Evolutionary conservation across 1,284 basidiomycete genomes (phyloP).

Genomic region (Heliocybe sulcata): DNA sequence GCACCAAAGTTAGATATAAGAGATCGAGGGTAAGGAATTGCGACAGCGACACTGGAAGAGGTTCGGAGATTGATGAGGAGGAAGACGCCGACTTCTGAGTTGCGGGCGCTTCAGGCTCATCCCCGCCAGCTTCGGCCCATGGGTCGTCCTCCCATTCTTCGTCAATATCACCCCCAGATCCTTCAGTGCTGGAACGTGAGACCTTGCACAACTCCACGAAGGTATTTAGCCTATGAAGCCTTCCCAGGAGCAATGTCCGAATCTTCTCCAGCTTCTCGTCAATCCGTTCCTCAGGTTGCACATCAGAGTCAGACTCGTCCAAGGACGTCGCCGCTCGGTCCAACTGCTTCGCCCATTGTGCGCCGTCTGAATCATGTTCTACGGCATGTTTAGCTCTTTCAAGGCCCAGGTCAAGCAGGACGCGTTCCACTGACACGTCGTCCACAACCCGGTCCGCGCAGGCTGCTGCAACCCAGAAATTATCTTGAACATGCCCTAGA

Average conservation of each 20-base stretch:
- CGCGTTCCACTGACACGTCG: conserved; percentile 44
- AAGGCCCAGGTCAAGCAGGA: conserved; percentile 55
- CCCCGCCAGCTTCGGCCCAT: conserved; percentile 49
- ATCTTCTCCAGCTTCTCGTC: conserved; percentile 61
- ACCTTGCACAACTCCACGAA: conserved; percentile 48
- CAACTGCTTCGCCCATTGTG: conserved; percentile 5
- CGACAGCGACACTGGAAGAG: conserved; percentile 47
- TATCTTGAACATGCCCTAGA: conserved; percentile 50
- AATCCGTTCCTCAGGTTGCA: conserved; percentile 9
- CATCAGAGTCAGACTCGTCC: conserved; percentile 23
- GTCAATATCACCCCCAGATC: conserved; percentile 25
- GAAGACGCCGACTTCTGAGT: conserved; percentile 7
- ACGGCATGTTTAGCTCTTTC: conserved; percentile 43
- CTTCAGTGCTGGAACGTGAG: conserved; percentile 14
- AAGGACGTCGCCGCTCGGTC: conserved; percentile 38
- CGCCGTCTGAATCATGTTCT: conserved; percentile 16
- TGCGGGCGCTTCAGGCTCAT: conserved; percentile 13
- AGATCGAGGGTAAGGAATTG: conserved; percentile 60
- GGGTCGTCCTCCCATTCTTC: conserved; percentile 78
- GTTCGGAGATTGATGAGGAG: conserved; percentile 15
- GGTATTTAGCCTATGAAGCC: conserved; percentile 62
- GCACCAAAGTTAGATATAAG: conserved; percentile 47
- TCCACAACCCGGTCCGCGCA: conserved; percentile 63
- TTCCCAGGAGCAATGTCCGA: conserved; percentile 51
- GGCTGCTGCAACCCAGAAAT: conserved; percentile 70